Evolutionary conservation across 1,284 basidiomycete genomes (phyloP).

Genomic region (Lentinus polychrous): DNA sequence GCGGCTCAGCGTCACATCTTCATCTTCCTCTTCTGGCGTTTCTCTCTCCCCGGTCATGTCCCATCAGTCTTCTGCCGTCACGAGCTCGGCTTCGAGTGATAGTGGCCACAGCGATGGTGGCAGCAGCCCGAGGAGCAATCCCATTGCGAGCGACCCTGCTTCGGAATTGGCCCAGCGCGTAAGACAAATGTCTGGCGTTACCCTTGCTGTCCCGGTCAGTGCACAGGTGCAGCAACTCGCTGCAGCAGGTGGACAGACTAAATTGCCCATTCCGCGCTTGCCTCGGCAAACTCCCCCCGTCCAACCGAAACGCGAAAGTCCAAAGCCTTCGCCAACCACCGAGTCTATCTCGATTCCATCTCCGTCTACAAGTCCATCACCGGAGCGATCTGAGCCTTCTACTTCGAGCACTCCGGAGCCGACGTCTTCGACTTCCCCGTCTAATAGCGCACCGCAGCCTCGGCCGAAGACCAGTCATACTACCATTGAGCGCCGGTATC

Average conservation of each 20-base stretch:
- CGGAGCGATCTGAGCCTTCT: conserved; percentile 12
- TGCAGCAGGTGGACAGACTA: conserved; percentile 23
- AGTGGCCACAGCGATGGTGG: conserved; percentile 16
- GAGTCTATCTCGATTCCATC: conserved; percentile 28
- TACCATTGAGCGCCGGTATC: conserved; percentile 84
- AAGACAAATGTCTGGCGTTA: conserved; percentile 52
- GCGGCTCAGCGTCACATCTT: conserved; percentile 26
- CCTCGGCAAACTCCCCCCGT: conserved; percentile 19
- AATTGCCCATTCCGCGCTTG: conserved; percentile 29
- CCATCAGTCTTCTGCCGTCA: conserved; percentile 12
- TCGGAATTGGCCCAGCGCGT: conserved; percentile 51
- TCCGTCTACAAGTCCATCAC: conserved; percentile 19
- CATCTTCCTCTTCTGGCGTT: conserved; percentile 34
- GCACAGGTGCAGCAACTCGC: conserved; percentile 26
- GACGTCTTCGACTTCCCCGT: conserved; percentile 14
- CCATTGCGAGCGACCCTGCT: conserved; percentile 32
- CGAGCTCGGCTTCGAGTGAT: conserved; percentile 19
- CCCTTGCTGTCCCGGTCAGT: conserved; percentile 49
- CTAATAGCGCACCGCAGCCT: conserved; percentile 24
- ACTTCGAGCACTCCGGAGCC: conserved; percentile 15
- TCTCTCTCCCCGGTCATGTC: conserved; percentile 15
- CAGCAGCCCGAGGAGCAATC: conserved; percentile 21
- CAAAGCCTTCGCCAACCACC: conserved; percentile 28
- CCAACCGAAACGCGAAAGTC: conserved; percentile 13
- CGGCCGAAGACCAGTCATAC: conserved; percentile 87